Conservation (phyloP, 495 filamentous ascomycete genomes). For the Amphirosellinia nigrospora region DNA sequence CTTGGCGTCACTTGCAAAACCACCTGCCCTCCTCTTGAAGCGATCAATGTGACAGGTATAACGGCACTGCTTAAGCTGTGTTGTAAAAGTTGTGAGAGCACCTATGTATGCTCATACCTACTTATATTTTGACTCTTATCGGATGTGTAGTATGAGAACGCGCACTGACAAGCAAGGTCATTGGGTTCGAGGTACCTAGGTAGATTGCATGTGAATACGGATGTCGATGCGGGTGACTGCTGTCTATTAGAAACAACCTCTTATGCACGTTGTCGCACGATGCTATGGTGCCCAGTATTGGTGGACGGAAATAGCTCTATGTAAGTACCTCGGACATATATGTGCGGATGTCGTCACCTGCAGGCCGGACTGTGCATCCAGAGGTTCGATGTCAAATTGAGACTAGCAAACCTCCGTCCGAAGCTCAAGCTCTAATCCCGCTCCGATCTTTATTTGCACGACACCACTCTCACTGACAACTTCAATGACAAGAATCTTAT, state of each 20-base stretch:
- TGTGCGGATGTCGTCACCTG: conserved; percentile 1
- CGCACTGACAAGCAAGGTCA: no score
- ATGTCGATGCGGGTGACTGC: not conserved
- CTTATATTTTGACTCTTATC: not conserved
- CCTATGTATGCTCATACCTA: not conserved
- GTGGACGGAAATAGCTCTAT: not conserved
- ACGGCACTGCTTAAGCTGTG: not conserved
- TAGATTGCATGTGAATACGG: no score
- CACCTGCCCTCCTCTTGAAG: not conserved
- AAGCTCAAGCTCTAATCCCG: not conserved
- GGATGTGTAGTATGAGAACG: no score
- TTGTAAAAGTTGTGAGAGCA: not conserved
- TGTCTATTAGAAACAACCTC: not conserved
- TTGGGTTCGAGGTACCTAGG: no score
- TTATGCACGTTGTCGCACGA: no score
- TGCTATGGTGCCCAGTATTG: no score
- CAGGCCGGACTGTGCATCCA: not conserved
- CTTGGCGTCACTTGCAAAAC: no score
- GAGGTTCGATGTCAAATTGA: not conserved
- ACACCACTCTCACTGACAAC: not conserved
- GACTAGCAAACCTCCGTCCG: not conserved
- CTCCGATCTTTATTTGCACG: not conserved
- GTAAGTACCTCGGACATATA: no score
- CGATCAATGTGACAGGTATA: not conserved
- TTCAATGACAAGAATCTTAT: not conserved